A percentile compares a stretch with the other conserved stretches of the same genome.
Conservation (phyloP, 2,329 filamentous ascomycete species). For the Coniochaeta hoffmannii region DNA sequence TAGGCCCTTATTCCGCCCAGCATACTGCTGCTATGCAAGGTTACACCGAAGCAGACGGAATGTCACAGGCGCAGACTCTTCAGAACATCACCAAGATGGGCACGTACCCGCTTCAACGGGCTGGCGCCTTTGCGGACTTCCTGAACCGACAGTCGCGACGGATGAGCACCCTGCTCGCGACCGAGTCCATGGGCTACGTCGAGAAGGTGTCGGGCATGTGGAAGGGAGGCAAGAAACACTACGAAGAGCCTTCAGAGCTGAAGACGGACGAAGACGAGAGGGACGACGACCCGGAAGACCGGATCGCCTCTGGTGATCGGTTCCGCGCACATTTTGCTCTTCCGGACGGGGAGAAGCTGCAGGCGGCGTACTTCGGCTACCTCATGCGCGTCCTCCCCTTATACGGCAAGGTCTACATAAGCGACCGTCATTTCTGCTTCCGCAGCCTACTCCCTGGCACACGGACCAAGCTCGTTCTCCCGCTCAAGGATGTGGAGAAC, state of each 20-base stretch:
- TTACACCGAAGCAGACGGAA: conserved; percentile 6
- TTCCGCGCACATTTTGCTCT: conserved; percentile 88
- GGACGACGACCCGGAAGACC: conserved; percentile 51
- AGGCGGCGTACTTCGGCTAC: conserved; percentile 87
- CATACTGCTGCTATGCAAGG: conserved; percentile 34
- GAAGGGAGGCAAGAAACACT: conserved; percentile 85
- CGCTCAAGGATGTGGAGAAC: conserved; percentile 85
- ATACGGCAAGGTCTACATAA: conserved; percentile 95
- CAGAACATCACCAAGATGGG: conserved; percentile 54
- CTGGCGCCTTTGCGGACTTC: conserved; percentile 75
- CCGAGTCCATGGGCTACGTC: conserved; percentile 91
- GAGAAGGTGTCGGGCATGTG: conserved; percentile 98
- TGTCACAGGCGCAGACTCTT: conserved; percentile 31
- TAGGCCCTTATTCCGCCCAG: conserved; percentile 5
- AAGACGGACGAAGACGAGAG: conserved; percentile 47
- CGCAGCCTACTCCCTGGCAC: conserved; percentile 84
- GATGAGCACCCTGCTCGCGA: conserved; percentile 76
- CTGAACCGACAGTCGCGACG: conserved; percentile 70
- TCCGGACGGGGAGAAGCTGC: conserved; percentile 73
- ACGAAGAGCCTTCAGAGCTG: conserved; percentile 54
- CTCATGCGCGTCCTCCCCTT: conserved; percentile 84
- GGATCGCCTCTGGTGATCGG: conserved; percentile 64
- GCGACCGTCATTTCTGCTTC: conserved; percentile 83
- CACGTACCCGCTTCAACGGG: conserved; percentile 73
- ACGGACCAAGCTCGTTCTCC: conserved; percentile 85